Evolutionary conservation across 2,329 filamentous ascomycete genomes (phyloP).

Genomic region (Knufia petricola): DNA sequence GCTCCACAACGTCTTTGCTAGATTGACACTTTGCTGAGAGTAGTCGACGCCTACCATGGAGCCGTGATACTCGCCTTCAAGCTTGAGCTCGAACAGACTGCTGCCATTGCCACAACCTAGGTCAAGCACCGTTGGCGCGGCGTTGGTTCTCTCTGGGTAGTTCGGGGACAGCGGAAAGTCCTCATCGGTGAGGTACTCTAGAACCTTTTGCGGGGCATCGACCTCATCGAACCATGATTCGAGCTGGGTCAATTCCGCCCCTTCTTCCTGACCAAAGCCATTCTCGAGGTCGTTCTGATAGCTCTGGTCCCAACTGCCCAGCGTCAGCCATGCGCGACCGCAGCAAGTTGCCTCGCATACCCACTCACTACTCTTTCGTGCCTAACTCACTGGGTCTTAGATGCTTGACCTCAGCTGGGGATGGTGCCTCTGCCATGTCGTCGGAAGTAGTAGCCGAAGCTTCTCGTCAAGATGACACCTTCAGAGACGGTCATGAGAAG

Average conservation of each 20-base stretch:
- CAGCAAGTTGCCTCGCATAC: not conserved
- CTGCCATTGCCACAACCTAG: constrained; percentile 92
- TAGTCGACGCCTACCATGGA: constrained; percentile 83
- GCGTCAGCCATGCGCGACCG: not conserved
- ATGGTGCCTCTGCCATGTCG: not conserved
- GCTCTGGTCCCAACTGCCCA: constrained; percentile 53
- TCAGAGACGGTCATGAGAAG: too few relatives aligned
- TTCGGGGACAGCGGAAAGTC: constrained; percentile 36
- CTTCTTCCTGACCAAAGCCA: constrained; percentile 9
- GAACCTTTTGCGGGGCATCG: constrained; percentile 70
- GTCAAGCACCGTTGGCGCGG: constrained; percentile 48
- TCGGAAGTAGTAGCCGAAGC: not conserved
- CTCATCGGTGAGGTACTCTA: constrained; percentile 53
- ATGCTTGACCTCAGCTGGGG: constrained; percentile 29
- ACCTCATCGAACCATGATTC: constrained; percentile 95
- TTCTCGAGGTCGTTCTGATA: constrained; percentile 34
- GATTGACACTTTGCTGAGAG: constrained; percentile 58
- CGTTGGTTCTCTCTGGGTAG: constrained; percentile 18
- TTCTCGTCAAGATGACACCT: not conserved
- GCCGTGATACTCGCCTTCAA: constrained; percentile 54
- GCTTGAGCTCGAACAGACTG: constrained; percentile 70
- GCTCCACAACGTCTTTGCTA: constrained; percentile 57
- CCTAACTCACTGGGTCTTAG: constrained; percentile 73
- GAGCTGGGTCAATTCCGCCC: constrained; percentile 57
- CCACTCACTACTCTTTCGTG: constrained; percentile 76